Evolutionary conservation across 805 yeast species (phyloP).

Genomic region (Candida boidinii): DNA sequence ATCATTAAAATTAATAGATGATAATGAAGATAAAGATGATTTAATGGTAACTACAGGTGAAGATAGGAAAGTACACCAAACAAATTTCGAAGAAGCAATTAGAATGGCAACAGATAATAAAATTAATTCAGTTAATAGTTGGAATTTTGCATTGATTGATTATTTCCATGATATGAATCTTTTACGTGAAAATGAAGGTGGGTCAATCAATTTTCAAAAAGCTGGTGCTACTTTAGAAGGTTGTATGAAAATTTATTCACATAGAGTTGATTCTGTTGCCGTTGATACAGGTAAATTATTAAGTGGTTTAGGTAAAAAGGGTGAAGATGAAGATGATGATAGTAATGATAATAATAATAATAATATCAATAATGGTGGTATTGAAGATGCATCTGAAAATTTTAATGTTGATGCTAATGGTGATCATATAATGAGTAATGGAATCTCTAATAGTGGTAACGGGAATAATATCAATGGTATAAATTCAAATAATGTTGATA

Average conservation of each 20-base stretch:
- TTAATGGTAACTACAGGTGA: slow-evolving; percentile 1
- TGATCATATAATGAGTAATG: not conserved
- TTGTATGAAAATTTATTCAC: slow-evolving; percentile 40
- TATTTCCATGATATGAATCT: slow-evolving; percentile 43
- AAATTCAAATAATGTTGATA: slow-evolving; percentile 19
- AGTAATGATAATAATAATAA: slow-evolving; percentile 19
- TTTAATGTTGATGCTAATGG: not conserved
- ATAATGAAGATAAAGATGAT: slow-evolving; percentile 1
- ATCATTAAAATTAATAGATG: slow-evolving; percentile 3
- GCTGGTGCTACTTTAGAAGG: slow-evolving; percentile 45
- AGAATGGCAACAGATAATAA: slow-evolving; percentile 26
- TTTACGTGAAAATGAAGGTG: slow-evolving; percentile 31
- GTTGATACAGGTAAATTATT: slow-evolving; percentile 31
- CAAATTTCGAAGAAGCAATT: slow-evolving; percentile 17
- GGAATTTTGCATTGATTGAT: slow-evolving; percentile 44
- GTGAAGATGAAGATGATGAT: slow-evolving; percentile 8
- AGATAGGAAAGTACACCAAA: slow-evolving; percentile 6
- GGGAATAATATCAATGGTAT: too few species aligned
- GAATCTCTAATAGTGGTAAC: too few species aligned
- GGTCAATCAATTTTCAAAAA: slow-evolving; percentile 35
- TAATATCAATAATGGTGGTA: slow-evolving; percentile 11
- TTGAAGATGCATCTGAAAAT: slow-evolving; percentile 2
- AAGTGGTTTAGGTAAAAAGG: slow-evolving; percentile 54
- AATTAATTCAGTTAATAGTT: slow-evolving; percentile 37
- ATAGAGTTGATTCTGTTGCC: slow-evolving; percentile 36